Evolutionary conservation across 75 land plant species (phyloP), one percentile per base, ranked within the genome.

Genomic region (Cupressus sempervirens): DNA sequence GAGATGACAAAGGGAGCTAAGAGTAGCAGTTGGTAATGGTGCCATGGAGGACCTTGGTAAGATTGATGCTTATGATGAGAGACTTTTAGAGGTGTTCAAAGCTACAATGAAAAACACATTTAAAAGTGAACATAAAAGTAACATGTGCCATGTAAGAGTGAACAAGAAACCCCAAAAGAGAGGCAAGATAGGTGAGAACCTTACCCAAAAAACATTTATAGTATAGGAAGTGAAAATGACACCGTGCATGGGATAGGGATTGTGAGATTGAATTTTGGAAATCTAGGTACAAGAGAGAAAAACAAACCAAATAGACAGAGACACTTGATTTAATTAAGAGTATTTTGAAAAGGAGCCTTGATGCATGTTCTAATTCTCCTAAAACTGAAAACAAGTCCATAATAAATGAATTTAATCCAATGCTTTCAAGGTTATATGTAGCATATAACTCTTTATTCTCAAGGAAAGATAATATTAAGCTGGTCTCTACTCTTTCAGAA

Each of bases 241-340:
- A 90, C 50, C 90, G 87, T 73, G 92, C 89, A 80, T 98, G 98
- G 96, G 94, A 92, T 54, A 89, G 99, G 85, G 97, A 94, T 84
- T 93, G 94, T 91, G 97, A 98, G 76, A 86, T 98, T 80, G 93
- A 98, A 82, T 98, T 96, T 80, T 98, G 99, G 99, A 96, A 94
- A 83, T 89, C 90, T 75, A 88, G 94, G 35, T 89, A 93, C 84
- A 45, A 81, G 72, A 80, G 52, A 74, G 53, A 80, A 87, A 65
- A 90, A 35, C 36, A 89, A 30, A 86, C 88, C 86, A 92, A 91
- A 80, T 93, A 94, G 84, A 86, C 90, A 85, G 91, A 90, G 81
- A 94, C 92, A 32, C 73, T 89, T 81, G 88, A 91, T 62, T 92
- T 93, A 34, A 91, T 90, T 75, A 91, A 89, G 84, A 82, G 84